A percentile compares a stretch with the other conserved stretches of the same genome.
These are phyloP conservation scores for Mycena galopus DNA, from an alignment of 768 basidiomycete species.

Conservation along the genomic window DNA sequence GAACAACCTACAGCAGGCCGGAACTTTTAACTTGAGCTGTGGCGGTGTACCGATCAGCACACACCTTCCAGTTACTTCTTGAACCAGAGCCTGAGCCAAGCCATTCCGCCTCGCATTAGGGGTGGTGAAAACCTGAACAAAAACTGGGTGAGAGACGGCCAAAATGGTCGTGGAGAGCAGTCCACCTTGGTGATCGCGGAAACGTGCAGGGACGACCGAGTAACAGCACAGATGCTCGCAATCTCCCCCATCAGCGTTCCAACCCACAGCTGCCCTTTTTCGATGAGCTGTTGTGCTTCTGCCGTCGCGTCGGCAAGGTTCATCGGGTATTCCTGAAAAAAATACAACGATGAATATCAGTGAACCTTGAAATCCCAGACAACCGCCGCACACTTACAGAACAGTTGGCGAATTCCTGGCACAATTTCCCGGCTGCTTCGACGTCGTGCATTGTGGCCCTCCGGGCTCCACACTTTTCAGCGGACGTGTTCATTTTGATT, in stretches of 20 bases:
- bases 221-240: conserved; percentile 67
- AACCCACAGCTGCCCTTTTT: conserved; percentile 65
- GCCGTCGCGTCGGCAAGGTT: conserved; percentile 51
- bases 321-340: conserved; percentile 59
- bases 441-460: conserved; percentile 53
- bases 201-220: conserved; percentile 63
- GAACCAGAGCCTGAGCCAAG: conserved; percentile 66
- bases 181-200: conserved; percentile 71
- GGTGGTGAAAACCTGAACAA: conserved; percentile 33
- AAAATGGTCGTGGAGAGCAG: not conserved
- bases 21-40: conserved; percentile 22
- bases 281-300: conserved; percentile 63
- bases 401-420: conserved; percentile 65
- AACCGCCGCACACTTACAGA: conserved; percentile 58
- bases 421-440: conserved; percentile 55
- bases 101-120: conserved; percentile 59
- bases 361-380: not conserved
- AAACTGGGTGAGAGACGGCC: not conserved
- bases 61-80: conserved; percentile 58
- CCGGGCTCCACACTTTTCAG: conserved; percentile 52
- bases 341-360: not conserved
- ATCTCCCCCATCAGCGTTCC: conserved; percentile 53
- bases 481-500: conserved; percentile 46
- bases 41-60: conserved; percentile 32
- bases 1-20: conserved; percentile 51